Percentiles rank a stretch among this genome's conserved stretches.
These are phyloP conservation scores for Bacidia gigantensis DNA, from an alignment of 495 filamentous ascomycete genomes.

Conservation along the genomic window DNA sequence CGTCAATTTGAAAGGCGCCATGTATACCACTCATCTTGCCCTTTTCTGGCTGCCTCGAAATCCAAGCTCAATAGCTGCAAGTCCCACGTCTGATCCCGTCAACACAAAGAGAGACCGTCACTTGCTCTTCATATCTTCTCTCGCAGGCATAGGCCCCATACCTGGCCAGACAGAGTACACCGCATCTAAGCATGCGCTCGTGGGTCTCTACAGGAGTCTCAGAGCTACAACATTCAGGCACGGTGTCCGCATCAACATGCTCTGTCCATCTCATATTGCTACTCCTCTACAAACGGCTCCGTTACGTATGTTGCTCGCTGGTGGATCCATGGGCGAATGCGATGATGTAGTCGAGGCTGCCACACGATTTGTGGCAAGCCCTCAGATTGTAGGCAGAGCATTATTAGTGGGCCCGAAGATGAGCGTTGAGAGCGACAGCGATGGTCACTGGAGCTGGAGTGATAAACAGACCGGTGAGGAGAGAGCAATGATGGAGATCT, in stretches of 20 bases:
- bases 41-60: constrained; percentile 24
- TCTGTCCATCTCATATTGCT: constrained; percentile 54
- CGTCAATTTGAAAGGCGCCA: constrained; percentile 48
- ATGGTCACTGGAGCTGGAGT: constrained; percentile 27
- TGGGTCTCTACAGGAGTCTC: constrained; percentile 47
- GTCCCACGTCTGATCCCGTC: constrained; percentile 10
- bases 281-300: constrained; percentile 38
- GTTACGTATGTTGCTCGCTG: constrained; percentile 38
- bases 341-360: constrained; percentile 44
- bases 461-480: constrained; percentile 21
- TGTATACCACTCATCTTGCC: constrained; percentile 53
- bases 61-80: constrained; percentile 16
- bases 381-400: constrained; percentile 34
- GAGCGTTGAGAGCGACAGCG: constrained; percentile 22
- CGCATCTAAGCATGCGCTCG: constrained; percentile 48
- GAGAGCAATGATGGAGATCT: constrained; percentile 40
- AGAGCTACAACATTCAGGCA: constrained; percentile 30
- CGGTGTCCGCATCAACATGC: constrained; percentile 44
- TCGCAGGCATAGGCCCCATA: constrained; percentile 18
- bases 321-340: constrained; percentile 33
- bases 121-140: constrained; percentile 18
- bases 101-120: constrained; percentile 17
- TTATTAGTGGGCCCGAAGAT: constrained; percentile 43
- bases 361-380: constrained; percentile 33
- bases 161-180: constrained; percentile 35